A percentile compares a stretch with the other conserved stretches of the same genome.
Conservation (phyloP, 441 rosid species). For the Populus hybrid region DNA sequence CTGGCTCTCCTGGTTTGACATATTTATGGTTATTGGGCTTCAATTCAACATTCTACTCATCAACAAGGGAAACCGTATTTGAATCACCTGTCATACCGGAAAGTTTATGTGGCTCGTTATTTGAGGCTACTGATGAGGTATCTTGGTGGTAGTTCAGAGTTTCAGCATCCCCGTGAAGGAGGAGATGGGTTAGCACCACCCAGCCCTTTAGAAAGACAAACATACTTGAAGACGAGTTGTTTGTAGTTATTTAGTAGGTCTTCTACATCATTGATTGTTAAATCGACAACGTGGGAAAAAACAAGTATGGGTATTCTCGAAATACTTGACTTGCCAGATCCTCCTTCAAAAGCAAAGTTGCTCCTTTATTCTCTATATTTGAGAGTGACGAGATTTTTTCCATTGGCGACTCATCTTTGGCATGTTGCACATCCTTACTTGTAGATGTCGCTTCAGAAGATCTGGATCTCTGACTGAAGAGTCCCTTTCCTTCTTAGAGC, state of each 20-base stretch:
- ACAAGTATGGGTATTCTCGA: slow-evolving; percentile 70
- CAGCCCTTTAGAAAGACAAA: slow-evolving; percentile 70
- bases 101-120: slow-evolving; percentile 35
- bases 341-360: slow-evolving; percentile 62
- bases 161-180: slow-evolving; percentile 25
- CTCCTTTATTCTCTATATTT: slow-evolving; percentile 81
- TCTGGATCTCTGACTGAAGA: slow-evolving; percentile 20
- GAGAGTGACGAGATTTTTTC: slow-evolving; percentile 57
- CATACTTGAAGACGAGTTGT: slow-evolving; percentile 72
- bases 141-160: slow-evolving; percentile 31
- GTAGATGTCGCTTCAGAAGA: slow-evolving; percentile 43
- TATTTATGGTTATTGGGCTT: slow-evolving; percentile 24
- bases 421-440: slow-evolving; percentile 26
- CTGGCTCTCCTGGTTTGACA: slow-evolving; percentile 23
- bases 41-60: slow-evolving; percentile 33
- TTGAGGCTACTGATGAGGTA: slow-evolving; percentile 20
- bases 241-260: slow-evolving; percentile 68
- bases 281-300: slow-evolving; percentile 60
- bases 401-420: slow-evolving; percentile 41
- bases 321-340: slow-evolving; percentile 45
- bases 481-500: slow-evolving; percentile 30
- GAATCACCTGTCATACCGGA: slow-evolving; percentile 29
- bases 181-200: slow-evolving; percentile 33
- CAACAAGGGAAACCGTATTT: slow-evolving; percentile 27
- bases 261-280: slow-evolving; percentile 71